Base-by-base conservation (phyloP, 2,329 filamentous ascomycete species). In the Fusarium devonianum region DNA sequence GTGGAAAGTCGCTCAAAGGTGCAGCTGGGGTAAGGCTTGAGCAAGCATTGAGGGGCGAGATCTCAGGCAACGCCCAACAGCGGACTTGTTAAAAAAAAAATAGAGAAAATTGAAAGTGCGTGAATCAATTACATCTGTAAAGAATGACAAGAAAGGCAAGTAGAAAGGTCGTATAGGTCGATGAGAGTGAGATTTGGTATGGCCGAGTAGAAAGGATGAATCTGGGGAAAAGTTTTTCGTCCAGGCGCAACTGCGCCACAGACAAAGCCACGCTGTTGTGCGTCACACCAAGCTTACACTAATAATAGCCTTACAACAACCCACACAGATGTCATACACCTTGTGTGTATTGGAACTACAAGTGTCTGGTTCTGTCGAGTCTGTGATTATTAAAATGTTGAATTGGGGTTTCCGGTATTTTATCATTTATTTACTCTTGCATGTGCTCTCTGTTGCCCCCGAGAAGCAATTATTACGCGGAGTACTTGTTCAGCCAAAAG, bases 41-140 rank as follows among this genome's bases (percentile, higher is more conserved):
- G 50, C 28, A 16, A 49, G 36, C 55, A 55, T 58, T 43, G 33
- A 34, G 13, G 23, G 39, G 3, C 10, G 26, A n/a, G 10, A 9
- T 14, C 10, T 4, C 2, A 49, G 10, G 25, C 33, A 30, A 8
- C 10, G 28, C 13, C 7, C n/a, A 10, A 7, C 13, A 8, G 9
- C 8, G 26, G 11, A 7, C 7, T 11, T 25, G 29, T 3, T 7
- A 0, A 40, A 18, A 4, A 10, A 19, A 22, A 11, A 19, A 41
- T 19, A 7, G 21, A 45, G 21, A n/a, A 34, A 36, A 39, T 11
- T 17, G 8, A 32, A 49, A 44, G 23, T 6, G 21, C 21, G 21
- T 19, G 19, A 19, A 36, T 19, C 21, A 42, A 61, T 63, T 49
- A 63, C 60, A 62, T 58, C 28, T 23, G 21, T 26, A 35, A 62